These are phyloP conservation scores for Rhexocercosporidium sp. DNA, from an alignment of 2,329 filamentous ascomycete species.

Conservation along the genomic window DNA sequence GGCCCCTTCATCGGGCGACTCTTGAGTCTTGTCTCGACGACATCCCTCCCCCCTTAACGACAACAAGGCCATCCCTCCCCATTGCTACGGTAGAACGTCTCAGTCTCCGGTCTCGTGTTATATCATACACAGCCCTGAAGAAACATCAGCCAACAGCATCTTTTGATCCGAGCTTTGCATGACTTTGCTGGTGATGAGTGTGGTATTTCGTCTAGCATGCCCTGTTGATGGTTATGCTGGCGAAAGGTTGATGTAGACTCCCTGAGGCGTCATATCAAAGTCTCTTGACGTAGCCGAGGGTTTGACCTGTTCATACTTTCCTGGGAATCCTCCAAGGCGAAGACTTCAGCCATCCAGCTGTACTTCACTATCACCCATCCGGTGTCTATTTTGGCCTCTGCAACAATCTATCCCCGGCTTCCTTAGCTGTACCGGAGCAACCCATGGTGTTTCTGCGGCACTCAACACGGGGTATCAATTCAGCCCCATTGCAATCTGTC, in stretches of 20 bases:
- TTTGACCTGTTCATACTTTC: neutral
- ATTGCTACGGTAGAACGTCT: too few species aligned
- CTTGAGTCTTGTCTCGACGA: conserved; percentile 9
- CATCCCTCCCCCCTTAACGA: neutral
- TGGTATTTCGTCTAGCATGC: neutral
- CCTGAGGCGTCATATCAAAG: neutral
- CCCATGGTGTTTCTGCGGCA: conserved; percentile 3
- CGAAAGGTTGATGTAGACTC: neutral
- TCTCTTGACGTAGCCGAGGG: too few species aligned
- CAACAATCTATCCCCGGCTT: neutral
- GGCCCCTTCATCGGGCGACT: neutral
- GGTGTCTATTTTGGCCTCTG: neutral
- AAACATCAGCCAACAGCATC: neutral
- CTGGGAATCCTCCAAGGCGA: neutral
- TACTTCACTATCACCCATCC: neutral
- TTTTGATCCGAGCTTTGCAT: neutral
- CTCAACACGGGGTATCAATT: neutral
- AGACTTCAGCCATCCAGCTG: neutral
- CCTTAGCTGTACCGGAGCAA: neutral
- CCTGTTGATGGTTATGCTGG: neutral
- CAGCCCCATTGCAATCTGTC: neutral
- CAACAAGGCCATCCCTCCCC: conserved; percentile 5
- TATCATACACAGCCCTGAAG: neutral
- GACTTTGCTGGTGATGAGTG: neutral
- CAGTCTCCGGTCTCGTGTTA: neutral